These are phyloP conservation scores for Gymnopilus dilepis DNA, from an alignment of 768 basidiomycete genomes.

Conservation along the genomic window DNA sequence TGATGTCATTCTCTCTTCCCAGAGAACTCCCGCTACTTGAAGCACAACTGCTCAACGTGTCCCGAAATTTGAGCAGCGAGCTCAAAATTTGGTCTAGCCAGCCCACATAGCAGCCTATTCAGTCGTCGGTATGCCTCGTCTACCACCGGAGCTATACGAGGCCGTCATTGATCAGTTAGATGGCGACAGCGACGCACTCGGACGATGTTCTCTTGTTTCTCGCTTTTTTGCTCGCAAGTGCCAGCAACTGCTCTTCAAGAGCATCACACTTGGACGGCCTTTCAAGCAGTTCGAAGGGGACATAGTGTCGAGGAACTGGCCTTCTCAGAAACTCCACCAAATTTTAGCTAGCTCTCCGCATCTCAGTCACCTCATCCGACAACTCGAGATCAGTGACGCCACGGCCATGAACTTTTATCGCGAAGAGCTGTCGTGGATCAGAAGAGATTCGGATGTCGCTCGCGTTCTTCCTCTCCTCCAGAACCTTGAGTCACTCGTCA, in stretches of 20 bases:
- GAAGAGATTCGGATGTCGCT: constrained; percentile 3
- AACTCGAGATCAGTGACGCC: constrained; percentile 17
- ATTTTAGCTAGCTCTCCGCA: constrained; percentile 10
- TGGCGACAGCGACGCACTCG: constrained; percentile 6
- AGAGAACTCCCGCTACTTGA: neutral
- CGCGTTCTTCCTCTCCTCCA: constrained; percentile 13
- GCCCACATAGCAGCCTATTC: neutral
- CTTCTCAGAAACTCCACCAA: constrained; percentile 9
- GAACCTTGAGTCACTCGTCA: neutral
- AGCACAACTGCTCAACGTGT: no score
- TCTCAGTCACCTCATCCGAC: constrained; percentile 14
- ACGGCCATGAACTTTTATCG: constrained; percentile 10
- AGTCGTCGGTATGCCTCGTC: neutral
- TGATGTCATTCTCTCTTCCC: neutral
- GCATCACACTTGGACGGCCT: constrained; percentile 14
- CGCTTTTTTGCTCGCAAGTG: constrained; percentile 7
- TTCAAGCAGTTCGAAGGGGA: neutral
- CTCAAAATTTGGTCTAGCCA: neutral
- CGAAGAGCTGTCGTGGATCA: constrained; percentile 20
- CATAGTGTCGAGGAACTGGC: neutral
- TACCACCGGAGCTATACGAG: constrained; percentile 21
- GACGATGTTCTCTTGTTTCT: constrained; percentile 18
- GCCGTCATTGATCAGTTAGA: constrained; percentile 14
- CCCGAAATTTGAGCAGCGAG: neutral
- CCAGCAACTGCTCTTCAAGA: constrained; percentile 17